Conservation (phyloP, 2,329 filamentous ascomycete species). For the Fusarium humuli region DNA sequence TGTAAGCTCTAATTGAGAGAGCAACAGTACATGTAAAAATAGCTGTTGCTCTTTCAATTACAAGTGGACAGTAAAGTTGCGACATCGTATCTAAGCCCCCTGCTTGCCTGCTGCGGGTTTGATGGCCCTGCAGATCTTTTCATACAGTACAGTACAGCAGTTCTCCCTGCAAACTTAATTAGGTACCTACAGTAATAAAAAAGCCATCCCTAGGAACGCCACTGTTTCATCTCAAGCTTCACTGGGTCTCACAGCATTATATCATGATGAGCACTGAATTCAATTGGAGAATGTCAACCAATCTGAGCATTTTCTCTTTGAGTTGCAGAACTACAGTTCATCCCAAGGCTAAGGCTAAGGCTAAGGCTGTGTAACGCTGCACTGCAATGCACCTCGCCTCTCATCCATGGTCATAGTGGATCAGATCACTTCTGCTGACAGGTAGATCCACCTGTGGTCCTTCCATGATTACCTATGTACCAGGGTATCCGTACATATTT, state of each 20-base stretch:
- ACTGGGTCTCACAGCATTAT: neutral
- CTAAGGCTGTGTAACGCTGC: slow-evolving; percentile 20
- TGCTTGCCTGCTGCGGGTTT: neutral
- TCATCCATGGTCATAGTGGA: slow-evolving; percentile 15
- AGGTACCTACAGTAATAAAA: neutral
- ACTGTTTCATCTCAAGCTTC: slow-evolving; percentile 11
- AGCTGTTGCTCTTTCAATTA: neutral
- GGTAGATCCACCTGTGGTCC: neutral
- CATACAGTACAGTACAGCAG: neutral
- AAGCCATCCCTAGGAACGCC: slow-evolving; percentile 15
- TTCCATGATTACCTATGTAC: neutral
- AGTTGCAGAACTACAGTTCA: neutral
- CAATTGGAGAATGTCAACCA: neutral
- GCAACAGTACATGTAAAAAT: neutral
- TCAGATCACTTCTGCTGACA: slow-evolving; percentile 23
- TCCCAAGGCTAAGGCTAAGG: neutral
- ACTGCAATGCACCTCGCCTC: slow-evolving; percentile 27
- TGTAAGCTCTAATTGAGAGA: neutral
- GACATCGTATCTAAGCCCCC: neutral
- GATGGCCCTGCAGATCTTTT: neutral
- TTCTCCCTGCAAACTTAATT: slow-evolving; percentile 6
- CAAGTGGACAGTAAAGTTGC: neutral
- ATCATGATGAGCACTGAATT: neutral
- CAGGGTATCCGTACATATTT: neutral
- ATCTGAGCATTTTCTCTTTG: neutral